A percentile compares a stretch with the other conserved stretches of the same genome.
Conservation (phyloP, 495 filamentous ascomycete species). For the Penicillium crystallinum region DNA sequence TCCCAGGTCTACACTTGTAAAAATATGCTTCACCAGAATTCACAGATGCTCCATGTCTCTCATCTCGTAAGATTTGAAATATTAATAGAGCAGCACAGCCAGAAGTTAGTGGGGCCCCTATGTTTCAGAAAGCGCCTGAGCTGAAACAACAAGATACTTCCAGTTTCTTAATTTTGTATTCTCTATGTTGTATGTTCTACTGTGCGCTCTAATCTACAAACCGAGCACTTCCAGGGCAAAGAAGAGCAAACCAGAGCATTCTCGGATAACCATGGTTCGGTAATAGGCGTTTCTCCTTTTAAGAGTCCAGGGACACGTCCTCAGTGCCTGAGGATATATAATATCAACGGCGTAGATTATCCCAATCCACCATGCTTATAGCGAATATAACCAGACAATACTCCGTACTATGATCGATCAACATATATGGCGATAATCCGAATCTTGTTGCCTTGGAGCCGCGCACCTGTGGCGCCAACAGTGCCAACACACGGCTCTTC, state of each 20-base stretch:
- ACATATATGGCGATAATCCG: background rate
- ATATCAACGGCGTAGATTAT: no score
- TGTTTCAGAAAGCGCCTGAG: constrained; percentile 31
- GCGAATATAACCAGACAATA: no score
- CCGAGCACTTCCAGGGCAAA: background rate
- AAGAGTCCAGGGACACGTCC: no score
- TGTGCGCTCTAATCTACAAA: no score
- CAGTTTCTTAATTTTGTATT: no score
- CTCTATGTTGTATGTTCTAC: no score
- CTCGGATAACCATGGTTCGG: background rate
- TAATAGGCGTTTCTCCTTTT: background rate
- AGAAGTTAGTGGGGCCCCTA: constrained; percentile 19
- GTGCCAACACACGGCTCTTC: constrained; percentile 13
- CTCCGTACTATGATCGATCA: no score
- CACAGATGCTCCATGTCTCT: background rate
- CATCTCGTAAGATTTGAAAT: constrained; percentile 9
- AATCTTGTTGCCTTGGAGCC: constrained; percentile 25
- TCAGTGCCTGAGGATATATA: no score
- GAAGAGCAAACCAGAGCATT: background rate
- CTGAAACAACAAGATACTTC: constrained; percentile 18
- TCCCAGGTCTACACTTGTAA: background rate
- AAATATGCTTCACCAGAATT: background rate
- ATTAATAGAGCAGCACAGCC: constrained; percentile 31
- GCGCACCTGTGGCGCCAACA: constrained; percentile 11
- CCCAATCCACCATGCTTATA: no score